A percentile compares a stretch with the other conserved stretches of the same genome.
phyloP scores from a whole-genome alignment of 163 green algal species.

The Coccomyxa subellipsoidea region DNA sequence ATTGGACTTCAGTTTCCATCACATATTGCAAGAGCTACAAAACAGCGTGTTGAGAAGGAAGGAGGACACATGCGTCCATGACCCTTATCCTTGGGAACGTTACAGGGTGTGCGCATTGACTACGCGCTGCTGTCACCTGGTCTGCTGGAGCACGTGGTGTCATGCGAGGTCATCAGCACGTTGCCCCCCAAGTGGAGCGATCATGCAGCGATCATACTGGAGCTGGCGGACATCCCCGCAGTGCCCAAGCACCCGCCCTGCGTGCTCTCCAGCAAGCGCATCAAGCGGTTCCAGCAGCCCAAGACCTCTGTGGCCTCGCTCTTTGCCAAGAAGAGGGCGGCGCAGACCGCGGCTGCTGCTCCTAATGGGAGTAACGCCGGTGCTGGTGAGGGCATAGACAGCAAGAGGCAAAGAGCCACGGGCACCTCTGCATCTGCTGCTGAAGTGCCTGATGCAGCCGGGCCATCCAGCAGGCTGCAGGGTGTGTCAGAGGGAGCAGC shows the following conservation, averaged over 20 bases:
- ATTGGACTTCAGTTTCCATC: no score
- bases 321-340: slow-evolving; percentile 18
- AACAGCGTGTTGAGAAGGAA: no score
- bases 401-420: neutral
- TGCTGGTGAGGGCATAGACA: neutral
- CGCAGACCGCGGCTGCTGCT: neutral
- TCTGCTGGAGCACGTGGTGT: slow-evolving; percentile 48
- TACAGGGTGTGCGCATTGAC: slow-evolving; percentile 73
- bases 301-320: slow-evolving; percentile 32
- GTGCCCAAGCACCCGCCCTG: slow-evolving; percentile 11
- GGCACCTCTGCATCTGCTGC: neutral
- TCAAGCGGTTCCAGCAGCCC: slow-evolving; percentile 37
- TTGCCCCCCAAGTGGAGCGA: slow-evolving; percentile 72
- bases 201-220: slow-evolving; percentile 15
- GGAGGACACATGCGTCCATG: no score
- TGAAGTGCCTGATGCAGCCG: neutral
- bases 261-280: slow-evolving; percentile 27
- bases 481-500: neutral
- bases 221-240: slow-evolving; percentile 16
- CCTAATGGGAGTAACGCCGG: neutral
- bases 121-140: slow-evolving; percentile 54
- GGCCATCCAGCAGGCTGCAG: neutral
- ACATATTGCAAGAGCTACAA: no score
- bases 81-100: no score
- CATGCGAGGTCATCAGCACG: slow-evolving; percentile 55